Conservation (phyloP, 306 rosid genomes). For the Elaeagnus macrophylla region DNA sequence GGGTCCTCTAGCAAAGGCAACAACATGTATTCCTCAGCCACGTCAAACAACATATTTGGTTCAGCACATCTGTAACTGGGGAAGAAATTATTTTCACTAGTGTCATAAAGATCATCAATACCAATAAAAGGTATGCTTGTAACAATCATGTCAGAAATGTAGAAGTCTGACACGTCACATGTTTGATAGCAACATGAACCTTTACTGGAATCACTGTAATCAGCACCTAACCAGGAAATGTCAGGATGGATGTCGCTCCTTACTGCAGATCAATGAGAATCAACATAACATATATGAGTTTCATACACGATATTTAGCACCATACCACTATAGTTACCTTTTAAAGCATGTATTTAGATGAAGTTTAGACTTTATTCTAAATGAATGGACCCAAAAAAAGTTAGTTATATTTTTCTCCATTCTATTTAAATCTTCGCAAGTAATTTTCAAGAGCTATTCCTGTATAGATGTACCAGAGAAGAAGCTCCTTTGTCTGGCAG, state of each 20-base stretch:
- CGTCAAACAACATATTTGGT: slow-evolving; percentile 43
- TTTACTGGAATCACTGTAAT: slow-evolving; percentile 40
- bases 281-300: slow-evolving; percentile 11
- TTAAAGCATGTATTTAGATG: background rate
- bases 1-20: slow-evolving; percentile 80
- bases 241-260: slow-evolving; percentile 35
- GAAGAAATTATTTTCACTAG: slow-evolving; percentile 36
- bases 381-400: no score
- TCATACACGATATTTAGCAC: background rate
- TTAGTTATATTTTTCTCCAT: no score
- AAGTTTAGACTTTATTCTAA: no score
- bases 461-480: no score
- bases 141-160: slow-evolving; percentile 89
- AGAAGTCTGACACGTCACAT: slow-evolving; percentile 83
- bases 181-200: slow-evolving; percentile 44
- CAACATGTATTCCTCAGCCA: slow-evolving; percentile 63
- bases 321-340: background rate
- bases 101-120: slow-evolving; percentile 38
- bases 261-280: slow-evolving; percentile 10
- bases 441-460: no score
- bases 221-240: slow-evolving; percentile 46
- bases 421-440: no score
- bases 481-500: no score
- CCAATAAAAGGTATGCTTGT: slow-evolving; percentile 59
- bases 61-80: slow-evolving; percentile 47